Conservation (phyloP, 352 stramenopile species). For the Pseudoperonospora humuli region DNA sequence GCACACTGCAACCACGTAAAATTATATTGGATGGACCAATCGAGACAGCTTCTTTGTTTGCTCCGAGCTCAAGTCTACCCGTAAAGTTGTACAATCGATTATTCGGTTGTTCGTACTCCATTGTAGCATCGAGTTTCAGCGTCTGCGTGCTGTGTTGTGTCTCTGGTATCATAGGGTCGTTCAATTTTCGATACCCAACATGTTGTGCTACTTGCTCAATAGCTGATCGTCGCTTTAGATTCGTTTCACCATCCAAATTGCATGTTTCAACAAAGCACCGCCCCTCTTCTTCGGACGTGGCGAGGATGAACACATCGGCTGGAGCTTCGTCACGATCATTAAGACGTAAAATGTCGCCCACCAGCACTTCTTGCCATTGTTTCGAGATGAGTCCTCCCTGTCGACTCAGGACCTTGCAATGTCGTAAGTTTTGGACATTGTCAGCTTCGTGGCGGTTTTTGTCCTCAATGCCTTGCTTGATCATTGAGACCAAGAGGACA, state of each 20-base stretch:
- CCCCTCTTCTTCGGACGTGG: conserved; percentile 53
- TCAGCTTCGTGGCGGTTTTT: no score
- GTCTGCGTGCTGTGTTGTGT: no score
- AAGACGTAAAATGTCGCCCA: conserved; percentile 76
- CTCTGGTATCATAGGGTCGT: no score
- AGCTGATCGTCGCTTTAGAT: conserved; percentile 86
- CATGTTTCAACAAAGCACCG: conserved; percentile 88
- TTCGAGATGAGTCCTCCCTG: conserved; percentile 61
- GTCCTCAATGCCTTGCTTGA: no score
- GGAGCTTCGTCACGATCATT: conserved; percentile 78
- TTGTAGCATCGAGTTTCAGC: conserved; percentile 50
- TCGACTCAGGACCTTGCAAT: conserved; percentile 57
- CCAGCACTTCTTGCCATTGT: conserved; percentile 74
- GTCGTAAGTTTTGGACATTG: conserved; percentile 78
- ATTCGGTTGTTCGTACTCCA: conserved; percentile 77
- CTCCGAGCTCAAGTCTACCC: conserved; percentile 66
- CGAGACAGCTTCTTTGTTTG: conserved; percentile 50
- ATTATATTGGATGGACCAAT: conserved; percentile 85
- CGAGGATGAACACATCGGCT: conserved; percentile 77
- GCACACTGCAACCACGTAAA: conserved; percentile 78
- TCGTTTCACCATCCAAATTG: conserved; percentile 88
- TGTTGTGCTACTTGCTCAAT: no score
- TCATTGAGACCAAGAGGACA: no score
- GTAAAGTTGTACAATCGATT: conserved; percentile 85
- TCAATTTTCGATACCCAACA: no score